Evolutionary conservation across 768 basidiomycete genomes (phyloP).

Genomic region (Pleurotus citrinopileatus): DNA sequence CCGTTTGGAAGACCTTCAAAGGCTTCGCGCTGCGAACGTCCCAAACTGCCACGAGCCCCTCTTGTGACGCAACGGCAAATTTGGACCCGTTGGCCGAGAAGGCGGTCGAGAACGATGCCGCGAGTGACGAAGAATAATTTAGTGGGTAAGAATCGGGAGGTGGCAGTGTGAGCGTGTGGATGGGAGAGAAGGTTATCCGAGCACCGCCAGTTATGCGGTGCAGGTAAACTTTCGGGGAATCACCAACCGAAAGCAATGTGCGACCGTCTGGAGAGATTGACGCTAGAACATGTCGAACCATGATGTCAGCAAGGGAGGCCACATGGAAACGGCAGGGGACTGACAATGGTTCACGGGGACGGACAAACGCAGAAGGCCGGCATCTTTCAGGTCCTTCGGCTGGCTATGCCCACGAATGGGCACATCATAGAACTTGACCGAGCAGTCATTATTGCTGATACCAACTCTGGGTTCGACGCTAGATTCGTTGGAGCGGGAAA

Average conservation of each 20-base stretch:
- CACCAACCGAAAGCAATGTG: slow-evolving; percentile 86
- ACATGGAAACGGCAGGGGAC: slow-evolving; percentile 24
- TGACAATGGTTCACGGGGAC: slow-evolving; percentile 82
- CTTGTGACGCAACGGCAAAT: slow-evolving; percentile 83
- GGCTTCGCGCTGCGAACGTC: slow-evolving; percentile 75
- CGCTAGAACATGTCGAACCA: slow-evolving; percentile 52
- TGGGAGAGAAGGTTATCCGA: slow-evolving; percentile 58
- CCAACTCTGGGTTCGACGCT: slow-evolving; percentile 73
- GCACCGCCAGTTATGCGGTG: slow-evolving; percentile 72
- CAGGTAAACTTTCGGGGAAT: slow-evolving; percentile 83
- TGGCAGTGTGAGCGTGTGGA: slow-evolving; percentile 67
- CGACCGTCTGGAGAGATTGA: slow-evolving; percentile 88
- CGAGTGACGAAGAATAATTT: slow-evolving; percentile 40
- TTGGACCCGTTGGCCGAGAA: slow-evolving; percentile 76
- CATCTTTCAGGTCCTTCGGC: slow-evolving; percentile 42
- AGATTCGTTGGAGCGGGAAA: slow-evolving; percentile 59
- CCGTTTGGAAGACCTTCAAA: slow-evolving; percentile 65
- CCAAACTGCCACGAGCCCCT: slow-evolving; percentile 79
- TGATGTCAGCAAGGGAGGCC: slow-evolving; percentile 14
- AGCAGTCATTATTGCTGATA: slow-evolving; percentile 85
- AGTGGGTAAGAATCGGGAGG: slow-evolving; percentile 42
- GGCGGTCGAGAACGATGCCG: slow-evolving; percentile 78
- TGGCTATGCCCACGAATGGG: slow-evolving; percentile 45
- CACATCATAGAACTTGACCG: slow-evolving; percentile 79
- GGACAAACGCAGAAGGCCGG: slow-evolving; percentile 53